Base-by-base conservation (phyloP, 2,329 filamentous ascomycete genomes). In the Verticillium albo-atrum region DNA sequence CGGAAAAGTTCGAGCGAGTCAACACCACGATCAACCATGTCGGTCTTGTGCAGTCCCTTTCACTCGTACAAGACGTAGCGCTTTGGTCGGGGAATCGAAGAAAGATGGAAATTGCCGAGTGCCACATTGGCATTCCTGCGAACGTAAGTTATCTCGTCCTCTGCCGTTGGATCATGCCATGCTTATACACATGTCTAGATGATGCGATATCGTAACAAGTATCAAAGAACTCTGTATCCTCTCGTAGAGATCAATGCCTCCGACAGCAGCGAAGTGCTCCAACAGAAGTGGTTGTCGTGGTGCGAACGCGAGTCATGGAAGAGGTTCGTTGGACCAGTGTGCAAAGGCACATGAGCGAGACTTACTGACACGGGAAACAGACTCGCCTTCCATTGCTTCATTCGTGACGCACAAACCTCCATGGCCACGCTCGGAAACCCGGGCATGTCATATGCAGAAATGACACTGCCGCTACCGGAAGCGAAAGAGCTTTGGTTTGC, bases 261-360 rank as follows among this genome's bases (percentile, higher is more conserved):
- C 1, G 87, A 90, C 58, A 75, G 82, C 25, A 84, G 82, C 1
- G 70, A 82, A 20, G 73, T 73, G 2, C 72, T 92, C 0, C 81
- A 89, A 60, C 73, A 77, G 3, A 90, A 90, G 65, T 91, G 89
- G 89, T 78, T 74, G 58, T 72, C 73, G 26, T 91, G 88, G 88
- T 79, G 83, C 15, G 77, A 84, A 54, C 76, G 83, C 61, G 88
- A 91, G 67, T 86, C 84, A 3, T 89, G 84, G 74, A 89, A 90
- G 68, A 81, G 87, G 74, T 82, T 63, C 58, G 66, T 62, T 32
- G 25, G 10, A 26, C 17, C 1, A 32, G 14, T 14, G n/a, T 17
- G 3, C n/a, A 9, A 9, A 23, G 10, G 20, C 4, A 47, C n/a
- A 6, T 7, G 9, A 47, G 4, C 9, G n/a, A n/a, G n/a, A 20